phyloP scores from a whole-genome alignment of 2,329 filamentous ascomycete species.

The Myrmaecium sp. region DNA sequence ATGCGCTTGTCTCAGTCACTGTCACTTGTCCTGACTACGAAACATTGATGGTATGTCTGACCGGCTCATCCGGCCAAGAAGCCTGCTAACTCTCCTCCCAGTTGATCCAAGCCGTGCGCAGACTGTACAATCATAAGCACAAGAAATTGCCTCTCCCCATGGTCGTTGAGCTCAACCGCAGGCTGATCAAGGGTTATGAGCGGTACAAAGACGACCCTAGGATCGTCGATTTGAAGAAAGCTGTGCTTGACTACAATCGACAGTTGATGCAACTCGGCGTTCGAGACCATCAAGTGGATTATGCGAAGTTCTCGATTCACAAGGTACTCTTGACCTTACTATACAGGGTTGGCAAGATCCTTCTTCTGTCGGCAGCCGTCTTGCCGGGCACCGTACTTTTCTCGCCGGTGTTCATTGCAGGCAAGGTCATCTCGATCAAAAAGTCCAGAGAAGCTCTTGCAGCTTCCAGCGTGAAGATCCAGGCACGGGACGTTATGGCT shows the following conservation, averaged over 20 bases:
- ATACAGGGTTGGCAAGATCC: conserved; percentile 64
- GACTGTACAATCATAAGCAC: conserved; percentile 84
- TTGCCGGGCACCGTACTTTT: conserved; percentile 79
- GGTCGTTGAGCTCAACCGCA: conserved; percentile 84
- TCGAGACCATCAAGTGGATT: conserved; percentile 86
- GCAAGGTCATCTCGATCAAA: conserved; percentile 20
- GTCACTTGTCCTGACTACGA: conserved; percentile 90
- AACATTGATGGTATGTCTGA: conserved; percentile 56
- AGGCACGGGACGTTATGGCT: conserved; percentile 22
- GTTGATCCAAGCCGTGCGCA: conserved; percentile 82
- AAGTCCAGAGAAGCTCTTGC: conserved; percentile 23
- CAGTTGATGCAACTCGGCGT: conserved; percentile 73
- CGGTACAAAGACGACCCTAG: conserved; percentile 83
- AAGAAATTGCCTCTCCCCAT: conserved; percentile 85
- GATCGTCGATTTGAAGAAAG: conserved; percentile 56
- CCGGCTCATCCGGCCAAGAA: conserved; percentile 1
- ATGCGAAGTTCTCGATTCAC: conserved; percentile 65
- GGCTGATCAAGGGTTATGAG: conserved; percentile 79
- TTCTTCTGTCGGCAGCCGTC: conserved; percentile 60
- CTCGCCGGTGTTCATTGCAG: conserved; percentile 29
- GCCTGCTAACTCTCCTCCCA: conserved; percentile 20
- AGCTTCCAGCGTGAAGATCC: conserved; percentile 23
- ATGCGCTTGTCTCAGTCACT: conserved; percentile 72
- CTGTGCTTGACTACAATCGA: conserved; percentile 72
- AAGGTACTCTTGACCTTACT: conserved; percentile 61